Conservation (phyloP, 2,329 filamentous ascomycete species). For the Fusarium sp. region DNA sequence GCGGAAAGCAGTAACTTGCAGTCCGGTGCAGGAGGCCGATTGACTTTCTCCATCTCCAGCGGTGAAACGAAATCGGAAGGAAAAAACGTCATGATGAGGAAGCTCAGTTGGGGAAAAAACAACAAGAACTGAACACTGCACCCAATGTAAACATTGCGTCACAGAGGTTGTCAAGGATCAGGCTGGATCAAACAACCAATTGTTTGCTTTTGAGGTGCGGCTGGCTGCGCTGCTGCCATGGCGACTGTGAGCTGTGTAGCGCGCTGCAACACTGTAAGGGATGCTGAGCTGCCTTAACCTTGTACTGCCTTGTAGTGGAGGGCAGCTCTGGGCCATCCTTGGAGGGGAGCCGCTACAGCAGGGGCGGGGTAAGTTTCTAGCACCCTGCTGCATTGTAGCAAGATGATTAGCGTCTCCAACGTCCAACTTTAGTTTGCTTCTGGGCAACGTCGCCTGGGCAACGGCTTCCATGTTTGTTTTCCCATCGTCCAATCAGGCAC, state of each 20-base stretch:
- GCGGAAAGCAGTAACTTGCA: constrained; percentile 2
- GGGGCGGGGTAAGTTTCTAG: constrained; percentile 41
- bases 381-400: constrained; percentile 44
- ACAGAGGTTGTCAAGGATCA: constrained; percentile 39
- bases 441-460: constrained; percentile 41
- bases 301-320: constrained; percentile 9
- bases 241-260: constrained; percentile 43
- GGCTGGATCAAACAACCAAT: constrained; percentile 42
- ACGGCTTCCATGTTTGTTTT: constrained; percentile 49
- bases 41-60: constrained; percentile 29
- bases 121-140: constrained; percentile 19
- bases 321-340: constrained; percentile 32
- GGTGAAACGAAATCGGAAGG: constrained; percentile 27
- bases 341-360: constrained; percentile 36
- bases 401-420: constrained; percentile 43
- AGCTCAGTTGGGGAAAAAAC: constrained; percentile 37
- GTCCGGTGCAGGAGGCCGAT: background rate
- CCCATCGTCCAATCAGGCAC: constrained; percentile 45
- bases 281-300: constrained; percentile 1
- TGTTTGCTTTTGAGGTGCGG: constrained; percentile 26
- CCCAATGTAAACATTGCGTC: constrained; percentile 35
- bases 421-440: constrained; percentile 34
- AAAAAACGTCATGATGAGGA: constrained; percentile 35
- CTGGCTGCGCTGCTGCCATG: constrained; percentile 47
- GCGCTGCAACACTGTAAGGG: constrained; percentile 32